Conservation (phyloP, 1,139 yeast species). For the Lodderomyces margitis region DNA sequence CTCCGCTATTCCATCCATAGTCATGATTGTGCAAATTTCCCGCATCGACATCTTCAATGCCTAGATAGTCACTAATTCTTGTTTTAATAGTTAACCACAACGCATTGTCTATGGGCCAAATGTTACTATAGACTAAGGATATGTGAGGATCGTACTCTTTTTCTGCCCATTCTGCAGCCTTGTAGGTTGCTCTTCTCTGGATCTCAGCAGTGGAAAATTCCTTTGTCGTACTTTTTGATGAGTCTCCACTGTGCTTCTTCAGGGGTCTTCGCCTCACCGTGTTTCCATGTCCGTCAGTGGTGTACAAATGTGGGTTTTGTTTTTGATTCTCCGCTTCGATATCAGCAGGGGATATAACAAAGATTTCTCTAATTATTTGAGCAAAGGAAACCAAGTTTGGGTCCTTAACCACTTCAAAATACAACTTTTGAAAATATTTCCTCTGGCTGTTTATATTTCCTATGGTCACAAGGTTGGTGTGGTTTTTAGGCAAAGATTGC, state of each 20-base stretch:
- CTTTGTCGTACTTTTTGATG: constrained; percentile 13
- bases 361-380: constrained; percentile 66
- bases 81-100: constrained; percentile 64
- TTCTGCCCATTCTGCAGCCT: constrained; percentile 55
- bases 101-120: constrained; percentile 70
- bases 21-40: constrained; percentile 37
- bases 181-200: constrained; percentile 30
- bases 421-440: constrained; percentile 60
- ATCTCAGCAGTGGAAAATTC: constrained; percentile 27
- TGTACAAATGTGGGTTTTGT: constrained; percentile 41
- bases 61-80: constrained; percentile 67
- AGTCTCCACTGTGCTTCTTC: constrained; percentile 19
- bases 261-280: constrained; percentile 26
- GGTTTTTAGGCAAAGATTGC: constrained; percentile 41
- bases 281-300: constrained; percentile 34
- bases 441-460: constrained; percentile 41
- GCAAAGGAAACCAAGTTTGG: constrained; percentile 67
- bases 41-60: constrained; percentile 45
- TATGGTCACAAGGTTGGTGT: constrained; percentile 35
- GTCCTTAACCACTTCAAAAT: constrained; percentile 53
- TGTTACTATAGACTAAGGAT: constrained; percentile 66
- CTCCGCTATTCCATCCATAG: constrained; percentile 64
- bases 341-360: constrained; percentile 47
- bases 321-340: constrained; percentile 36
- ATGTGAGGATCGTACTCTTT: constrained; percentile 70